A percentile compares a stretch with the other conserved stretches of the same genome.
Evolutionary conservation across 352 stramenopile genomes (phyloP).

Genomic region (Thraustochytrium striatum): DNA sequence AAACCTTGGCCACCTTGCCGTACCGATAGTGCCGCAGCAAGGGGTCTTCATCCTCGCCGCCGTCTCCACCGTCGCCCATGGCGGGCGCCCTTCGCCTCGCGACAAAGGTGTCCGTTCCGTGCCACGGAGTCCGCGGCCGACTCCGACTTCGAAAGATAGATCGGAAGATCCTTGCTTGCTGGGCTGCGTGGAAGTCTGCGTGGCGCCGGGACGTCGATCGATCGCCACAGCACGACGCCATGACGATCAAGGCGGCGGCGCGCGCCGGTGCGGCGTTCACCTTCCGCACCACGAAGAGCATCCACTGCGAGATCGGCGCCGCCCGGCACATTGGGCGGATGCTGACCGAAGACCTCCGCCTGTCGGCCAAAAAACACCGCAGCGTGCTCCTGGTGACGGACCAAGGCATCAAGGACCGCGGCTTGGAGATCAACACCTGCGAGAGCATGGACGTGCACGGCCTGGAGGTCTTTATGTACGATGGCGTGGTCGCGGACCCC

Average conservation of each 20-base stretch:
- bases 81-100: not conserved
- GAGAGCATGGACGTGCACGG: constrained; percentile 32
- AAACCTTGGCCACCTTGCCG: constrained; percentile 19
- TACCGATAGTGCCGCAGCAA: constrained; percentile 29
- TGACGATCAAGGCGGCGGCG: constrained; percentile 2
- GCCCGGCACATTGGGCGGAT: not conserved
- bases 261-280: constrained; percentile 6
- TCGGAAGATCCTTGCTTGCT: no score
- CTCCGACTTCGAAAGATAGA: no score
- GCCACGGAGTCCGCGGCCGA: no score
- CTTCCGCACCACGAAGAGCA: constrained; percentile 42
- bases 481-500: constrained; percentile 26
- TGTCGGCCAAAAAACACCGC: not conserved
- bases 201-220: no score
- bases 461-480: constrained; percentile 18
- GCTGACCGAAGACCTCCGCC: constrained; percentile 12
- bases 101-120: not conserved
- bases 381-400: constrained; percentile 22
- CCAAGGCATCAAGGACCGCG: constrained; percentile 23
- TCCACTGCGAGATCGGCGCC: constrained; percentile 23
- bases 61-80: not conserved
- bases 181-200: no score
- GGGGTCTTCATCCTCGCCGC: constrained; percentile 10
- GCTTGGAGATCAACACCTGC: constrained; percentile 2
- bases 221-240: not conserved